These are phyloP conservation scores for Clitoria ternatea DNA, from an alignment of 306 rosid species.

Conservation along the genomic window DNA sequence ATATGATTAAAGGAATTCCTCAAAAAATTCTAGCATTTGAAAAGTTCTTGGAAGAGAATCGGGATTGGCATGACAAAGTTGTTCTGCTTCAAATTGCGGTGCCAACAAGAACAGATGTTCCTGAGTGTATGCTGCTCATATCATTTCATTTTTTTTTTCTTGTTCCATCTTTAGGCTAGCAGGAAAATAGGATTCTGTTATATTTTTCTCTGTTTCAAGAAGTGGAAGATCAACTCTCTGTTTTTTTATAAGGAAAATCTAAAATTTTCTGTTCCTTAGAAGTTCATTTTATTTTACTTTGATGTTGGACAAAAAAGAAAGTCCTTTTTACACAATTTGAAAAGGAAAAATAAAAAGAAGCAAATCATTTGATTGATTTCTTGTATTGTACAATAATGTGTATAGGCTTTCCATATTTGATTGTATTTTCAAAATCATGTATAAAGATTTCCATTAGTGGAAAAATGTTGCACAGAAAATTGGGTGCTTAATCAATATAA, in stretches of 20 bases:
- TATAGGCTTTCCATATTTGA: neutral
- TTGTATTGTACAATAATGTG: neutral
- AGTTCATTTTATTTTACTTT: neutral
- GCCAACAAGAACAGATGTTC: slow-evolving; percentile 94
- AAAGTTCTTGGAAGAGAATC: slow-evolving; percentile 81
- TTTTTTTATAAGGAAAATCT: neutral
- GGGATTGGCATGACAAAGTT: slow-evolving; percentile 70
- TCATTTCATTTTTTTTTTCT: slow-evolving; percentile 4
- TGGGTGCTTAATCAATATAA: neutral
- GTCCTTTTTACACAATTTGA: neutral
- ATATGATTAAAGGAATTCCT: slow-evolving; percentile 95
- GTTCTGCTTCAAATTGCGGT: slow-evolving; percentile 94
- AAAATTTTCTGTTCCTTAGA: neutral
- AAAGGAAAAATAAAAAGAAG: neutral
- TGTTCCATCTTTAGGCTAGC: slow-evolving; percentile 11
- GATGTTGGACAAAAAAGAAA: neutral
- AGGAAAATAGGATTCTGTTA: slow-evolving; percentile 4
- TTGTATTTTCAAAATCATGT: slow-evolving; percentile 13
- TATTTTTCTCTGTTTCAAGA: neutral
- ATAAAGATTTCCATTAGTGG: neutral
- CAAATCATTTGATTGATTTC: neutral
- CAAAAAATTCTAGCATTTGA: slow-evolving; percentile 92
- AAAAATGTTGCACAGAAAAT: neutral
- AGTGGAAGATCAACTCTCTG: neutral
- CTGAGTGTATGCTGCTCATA: slow-evolving; percentile 65